Evolutionary conservation across 1,284 basidiomycete species (phyloP).

Genomic region (Tausonia pullulans): DNA sequence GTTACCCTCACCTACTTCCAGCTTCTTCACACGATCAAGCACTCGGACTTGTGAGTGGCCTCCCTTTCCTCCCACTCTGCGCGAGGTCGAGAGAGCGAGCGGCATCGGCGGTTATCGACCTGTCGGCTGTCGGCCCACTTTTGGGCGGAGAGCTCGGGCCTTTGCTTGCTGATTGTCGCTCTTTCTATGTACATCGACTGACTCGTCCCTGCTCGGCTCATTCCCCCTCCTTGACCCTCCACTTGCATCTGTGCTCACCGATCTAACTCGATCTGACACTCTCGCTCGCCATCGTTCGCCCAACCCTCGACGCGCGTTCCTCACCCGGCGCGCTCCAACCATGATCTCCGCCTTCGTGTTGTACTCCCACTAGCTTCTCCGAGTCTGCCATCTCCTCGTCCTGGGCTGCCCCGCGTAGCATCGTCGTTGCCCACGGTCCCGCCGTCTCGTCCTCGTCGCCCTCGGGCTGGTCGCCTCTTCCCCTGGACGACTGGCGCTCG

Average conservation of each 20-base stretch:
- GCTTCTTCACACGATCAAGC: constrained; percentile 70
- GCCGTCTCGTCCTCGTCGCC: background rate
- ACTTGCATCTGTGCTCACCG: too few species aligned
- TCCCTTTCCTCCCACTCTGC: background rate
- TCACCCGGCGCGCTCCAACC: too few species aligned
- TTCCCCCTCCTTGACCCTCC: too few species aligned
- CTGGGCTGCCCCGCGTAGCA: too few species aligned
- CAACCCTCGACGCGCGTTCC: too few species aligned
- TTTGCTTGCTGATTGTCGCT: background rate
- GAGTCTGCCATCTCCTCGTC: background rate
- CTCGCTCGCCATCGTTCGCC: too few species aligned
- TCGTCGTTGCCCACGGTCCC: background rate
- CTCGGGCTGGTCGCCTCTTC: background rate
- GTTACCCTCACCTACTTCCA: constrained; percentile 88
- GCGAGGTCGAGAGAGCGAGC: too few species aligned
- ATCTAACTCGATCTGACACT: too few species aligned
- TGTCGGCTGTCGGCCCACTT: background rate
- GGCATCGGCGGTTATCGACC: background rate
- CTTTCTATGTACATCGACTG: too few species aligned
- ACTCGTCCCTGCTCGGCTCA: too few species aligned
- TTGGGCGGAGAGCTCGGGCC: background rate
- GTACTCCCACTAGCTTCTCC: constrained; percentile 5
- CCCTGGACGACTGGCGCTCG: constrained; percentile 10
- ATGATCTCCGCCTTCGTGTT: too few species aligned
- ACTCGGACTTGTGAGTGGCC: constrained; percentile 37